These are phyloP conservation scores for Nicotiana knightiana DNA, from an alignment of 257 asterid genomes.

Conservation along the genomic window DNA sequence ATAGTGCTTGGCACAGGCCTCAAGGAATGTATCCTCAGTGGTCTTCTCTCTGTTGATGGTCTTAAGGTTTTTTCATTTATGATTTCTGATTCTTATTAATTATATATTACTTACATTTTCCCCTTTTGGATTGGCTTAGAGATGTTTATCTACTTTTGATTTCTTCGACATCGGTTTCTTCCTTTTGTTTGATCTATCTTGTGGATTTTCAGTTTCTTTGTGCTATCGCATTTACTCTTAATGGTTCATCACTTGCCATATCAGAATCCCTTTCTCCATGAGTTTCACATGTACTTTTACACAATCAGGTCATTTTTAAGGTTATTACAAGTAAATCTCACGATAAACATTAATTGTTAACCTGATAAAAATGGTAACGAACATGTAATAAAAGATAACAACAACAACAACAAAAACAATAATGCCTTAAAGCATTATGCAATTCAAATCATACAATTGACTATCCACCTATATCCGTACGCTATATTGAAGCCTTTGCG, in stretches of 20 bases:
- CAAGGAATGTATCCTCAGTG: conserved; percentile 87
- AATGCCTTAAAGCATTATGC: too few relatives aligned
- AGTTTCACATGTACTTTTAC: neutral
- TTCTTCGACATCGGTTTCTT: neutral
- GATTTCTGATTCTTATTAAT: neutral
- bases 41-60: conserved; percentile 90
- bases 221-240: neutral
- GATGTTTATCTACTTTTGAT: neutral
- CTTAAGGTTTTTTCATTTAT: conserved; percentile 36
- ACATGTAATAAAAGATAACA: too few relatives aligned
- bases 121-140: neutral
- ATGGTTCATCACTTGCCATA: neutral
- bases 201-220: neutral
- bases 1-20: conserved; percentile 92
- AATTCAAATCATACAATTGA: neutral
- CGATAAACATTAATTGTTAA: too few relatives aligned
- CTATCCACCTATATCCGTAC: neutral
- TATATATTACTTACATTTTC: neutral
- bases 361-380: too few relatives aligned
- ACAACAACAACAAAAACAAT: too few relatives aligned
- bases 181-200: neutral
- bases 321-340: too few relatives aligned
- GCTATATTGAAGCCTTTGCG: neutral
- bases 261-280: neutral
- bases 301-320: too few relatives aligned